These are phyloP conservation scores for Mimosa pudica DNA, from an alignment of 306 rosid species.

Conservation along the genomic window DNA sequence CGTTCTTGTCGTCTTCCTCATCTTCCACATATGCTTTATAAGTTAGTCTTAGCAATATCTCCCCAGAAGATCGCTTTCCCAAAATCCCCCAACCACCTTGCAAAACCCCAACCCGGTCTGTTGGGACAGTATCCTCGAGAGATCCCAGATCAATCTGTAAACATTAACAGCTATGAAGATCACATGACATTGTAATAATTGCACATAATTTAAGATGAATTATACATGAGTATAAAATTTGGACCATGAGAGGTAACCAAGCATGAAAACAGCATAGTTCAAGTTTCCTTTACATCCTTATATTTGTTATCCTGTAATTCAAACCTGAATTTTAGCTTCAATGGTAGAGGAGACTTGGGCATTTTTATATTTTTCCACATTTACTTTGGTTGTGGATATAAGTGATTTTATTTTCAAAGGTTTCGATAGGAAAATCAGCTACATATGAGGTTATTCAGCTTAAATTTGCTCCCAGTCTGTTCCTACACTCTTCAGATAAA, in stretches of 20 bases:
- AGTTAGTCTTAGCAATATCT: slow-evolving; percentile 86
- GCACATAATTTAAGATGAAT: slow-evolving; percentile 6
- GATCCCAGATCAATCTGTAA: slow-evolving; percentile 86
- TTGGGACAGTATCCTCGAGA: slow-evolving; percentile 96
- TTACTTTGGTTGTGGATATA: background rate
- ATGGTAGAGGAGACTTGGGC: background rate
- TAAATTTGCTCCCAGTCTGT: background rate
- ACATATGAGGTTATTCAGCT: slow-evolving; percentile 16
- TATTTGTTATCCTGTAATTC: background rate
- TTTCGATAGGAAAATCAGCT: background rate
- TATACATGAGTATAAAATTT: background rate
- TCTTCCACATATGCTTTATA: slow-evolving; percentile 99
- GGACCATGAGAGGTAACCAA: background rate
- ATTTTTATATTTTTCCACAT: background rate
- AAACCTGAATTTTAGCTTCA: slow-evolving; percentile 1
- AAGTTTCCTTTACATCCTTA: background rate
- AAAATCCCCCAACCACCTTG: slow-evolving; percentile 83
- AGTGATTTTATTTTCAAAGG: background rate
- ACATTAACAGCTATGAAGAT: slow-evolving; percentile 31
- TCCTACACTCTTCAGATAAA: background rate
- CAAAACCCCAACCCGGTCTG: slow-evolving; percentile 84
- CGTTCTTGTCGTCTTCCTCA: slow-evolving; percentile 88
- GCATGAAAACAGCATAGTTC: background rate
- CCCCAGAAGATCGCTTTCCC: slow-evolving; percentile 78
- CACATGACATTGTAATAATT: background rate